Evolutionary conservation across 306 rosid genomes (phyloP).

Genomic region (Delonix regia): DNA sequence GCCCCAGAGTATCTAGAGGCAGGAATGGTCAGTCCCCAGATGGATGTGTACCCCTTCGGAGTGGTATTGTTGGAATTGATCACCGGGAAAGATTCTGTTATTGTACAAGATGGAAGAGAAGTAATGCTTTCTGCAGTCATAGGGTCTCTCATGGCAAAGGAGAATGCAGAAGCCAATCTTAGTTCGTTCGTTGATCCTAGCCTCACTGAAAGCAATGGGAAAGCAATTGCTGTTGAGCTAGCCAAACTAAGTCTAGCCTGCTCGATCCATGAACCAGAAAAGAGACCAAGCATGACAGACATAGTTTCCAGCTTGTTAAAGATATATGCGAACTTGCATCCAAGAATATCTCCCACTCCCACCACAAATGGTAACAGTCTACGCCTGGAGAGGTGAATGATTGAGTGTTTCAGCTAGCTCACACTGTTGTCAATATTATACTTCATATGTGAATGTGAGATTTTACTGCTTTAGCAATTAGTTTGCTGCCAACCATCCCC

Average conservation of each 20-base stretch:
- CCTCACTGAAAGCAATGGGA: slow-evolving; percentile 37
- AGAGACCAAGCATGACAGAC: slow-evolving; percentile 45
- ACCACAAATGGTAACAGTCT: not conserved
- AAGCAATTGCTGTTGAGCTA: slow-evolving; percentile 41
- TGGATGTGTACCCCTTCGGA: slow-evolving; percentile 71
- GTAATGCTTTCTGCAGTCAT: slow-evolving; percentile 47
- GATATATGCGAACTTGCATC: slow-evolving; percentile 29
- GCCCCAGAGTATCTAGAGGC: slow-evolving; percentile 53
- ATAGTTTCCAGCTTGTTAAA: slow-evolving; percentile 46
- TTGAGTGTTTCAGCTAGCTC: not conserved
- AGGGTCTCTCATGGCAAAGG: slow-evolving; percentile 35
- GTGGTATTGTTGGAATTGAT: slow-evolving; percentile 66
- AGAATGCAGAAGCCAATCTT: slow-evolving; percentile 41
- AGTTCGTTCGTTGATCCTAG: slow-evolving; percentile 50
- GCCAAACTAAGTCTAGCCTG: slow-evolving; percentile 57
- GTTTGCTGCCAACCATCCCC: not conserved
- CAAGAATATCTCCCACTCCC: slow-evolving; percentile 16
- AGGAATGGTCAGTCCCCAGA: slow-evolving; percentile 51
- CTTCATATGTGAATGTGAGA: not conserved
- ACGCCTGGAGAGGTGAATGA: slow-evolving; percentile 32
- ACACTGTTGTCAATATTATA: no score
- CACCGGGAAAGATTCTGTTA: slow-evolving; percentile 52
- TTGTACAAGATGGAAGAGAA: slow-evolving; percentile 46
- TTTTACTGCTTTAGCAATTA: not conserved
- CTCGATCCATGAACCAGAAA: slow-evolving; percentile 45